Evolutionary conservation across 2,329 filamentous ascomycete genomes (phyloP).

Genomic region (Lachnellula hyalina): DNA sequence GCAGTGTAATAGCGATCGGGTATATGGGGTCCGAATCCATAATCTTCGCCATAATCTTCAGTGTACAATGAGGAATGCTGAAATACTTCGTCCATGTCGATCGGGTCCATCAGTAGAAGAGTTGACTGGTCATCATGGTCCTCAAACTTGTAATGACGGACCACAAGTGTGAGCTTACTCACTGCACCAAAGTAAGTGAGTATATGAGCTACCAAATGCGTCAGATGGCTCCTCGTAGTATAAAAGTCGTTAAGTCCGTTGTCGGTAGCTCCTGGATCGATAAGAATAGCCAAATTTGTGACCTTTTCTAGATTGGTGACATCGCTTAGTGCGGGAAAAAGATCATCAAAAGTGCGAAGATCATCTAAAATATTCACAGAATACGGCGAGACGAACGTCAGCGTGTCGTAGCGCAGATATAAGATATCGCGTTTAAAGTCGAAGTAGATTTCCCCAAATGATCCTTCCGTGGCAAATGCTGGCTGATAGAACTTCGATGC

Average conservation of each 20-base stretch:
- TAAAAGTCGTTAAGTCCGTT: fast-evolving
- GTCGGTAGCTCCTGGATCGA: background rate
- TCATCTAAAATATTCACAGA: background rate
- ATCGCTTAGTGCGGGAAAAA: background rate
- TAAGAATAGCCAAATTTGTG: background rate
- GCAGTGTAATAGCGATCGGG: background rate
- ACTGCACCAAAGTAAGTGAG: background rate
- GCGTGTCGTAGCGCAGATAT: background rate
- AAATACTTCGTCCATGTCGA: background rate
- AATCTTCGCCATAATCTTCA: background rate
- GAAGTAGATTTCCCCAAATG: background rate
- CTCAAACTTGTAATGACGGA: background rate
- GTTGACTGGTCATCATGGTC: background rate
- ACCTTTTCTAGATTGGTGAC: background rate
- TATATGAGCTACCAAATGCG: background rate
- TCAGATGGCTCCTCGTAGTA: fast-evolving
- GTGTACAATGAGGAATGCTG: background rate
- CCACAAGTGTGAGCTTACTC: background rate
- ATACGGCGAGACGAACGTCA: background rate
- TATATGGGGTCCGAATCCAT: background rate
- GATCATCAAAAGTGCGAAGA: no score
- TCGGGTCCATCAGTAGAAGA: background rate
- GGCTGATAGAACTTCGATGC: background rate
- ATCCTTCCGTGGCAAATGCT: background rate
- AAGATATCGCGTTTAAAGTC: background rate